phyloP scores from a whole-genome alignment of 1,139 yeast genomes.

The Blastobotrys proliferans region DNA sequence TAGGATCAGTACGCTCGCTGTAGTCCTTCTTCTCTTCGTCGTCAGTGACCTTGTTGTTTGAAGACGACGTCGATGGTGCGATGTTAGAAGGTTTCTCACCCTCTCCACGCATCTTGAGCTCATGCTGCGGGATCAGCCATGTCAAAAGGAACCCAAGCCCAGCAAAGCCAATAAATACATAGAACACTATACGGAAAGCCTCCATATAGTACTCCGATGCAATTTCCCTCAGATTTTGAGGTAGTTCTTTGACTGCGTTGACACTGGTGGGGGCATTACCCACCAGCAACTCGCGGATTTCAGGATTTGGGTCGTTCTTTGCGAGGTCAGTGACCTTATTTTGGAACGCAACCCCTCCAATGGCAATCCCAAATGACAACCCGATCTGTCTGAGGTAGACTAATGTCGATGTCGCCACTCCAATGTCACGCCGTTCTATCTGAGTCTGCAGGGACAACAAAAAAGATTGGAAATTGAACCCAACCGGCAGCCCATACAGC shows the following conservation, averaged over 20 bases:
- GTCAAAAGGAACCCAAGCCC: conserved; percentile 22
- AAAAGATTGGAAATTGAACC: conserved; percentile 28
- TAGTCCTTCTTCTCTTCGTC: too few species aligned
- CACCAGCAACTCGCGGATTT: conserved; percentile 16
- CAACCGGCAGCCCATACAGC: conserved; percentile 26
- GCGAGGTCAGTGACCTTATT: conserved; percentile 22
- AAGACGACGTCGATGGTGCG: too few species aligned
- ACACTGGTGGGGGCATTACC: conserved; percentile 25
- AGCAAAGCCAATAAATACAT: conserved; percentile 23
- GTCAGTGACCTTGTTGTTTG: too few species aligned
- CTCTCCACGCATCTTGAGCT: conserved; percentile 16
- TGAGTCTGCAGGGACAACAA: conserved; percentile 26
- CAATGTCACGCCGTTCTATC: conserved; percentile 23
- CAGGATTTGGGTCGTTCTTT: conserved; percentile 6
- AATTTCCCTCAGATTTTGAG: conserved; percentile 10
- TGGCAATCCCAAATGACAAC: conserved; percentile 27
- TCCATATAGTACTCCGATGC: conserved; percentile 21
- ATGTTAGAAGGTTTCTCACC: too few species aligned
- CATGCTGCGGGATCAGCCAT: conserved; percentile 25
- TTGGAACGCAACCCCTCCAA: conserved; percentile 29
- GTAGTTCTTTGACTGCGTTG: conserved; percentile 19
- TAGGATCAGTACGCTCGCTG: too few species aligned
- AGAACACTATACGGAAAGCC: conserved; percentile 22
- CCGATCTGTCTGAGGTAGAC: conserved; percentile 26
- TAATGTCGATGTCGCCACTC: conserved; percentile 25